A percentile compares a stretch with the other conserved stretches of the same genome.
These are phyloP conservation scores for Suillus fuscotomentosus DNA, from an alignment of 768 basidiomycete genomes.

Conservation along the genomic window DNA sequence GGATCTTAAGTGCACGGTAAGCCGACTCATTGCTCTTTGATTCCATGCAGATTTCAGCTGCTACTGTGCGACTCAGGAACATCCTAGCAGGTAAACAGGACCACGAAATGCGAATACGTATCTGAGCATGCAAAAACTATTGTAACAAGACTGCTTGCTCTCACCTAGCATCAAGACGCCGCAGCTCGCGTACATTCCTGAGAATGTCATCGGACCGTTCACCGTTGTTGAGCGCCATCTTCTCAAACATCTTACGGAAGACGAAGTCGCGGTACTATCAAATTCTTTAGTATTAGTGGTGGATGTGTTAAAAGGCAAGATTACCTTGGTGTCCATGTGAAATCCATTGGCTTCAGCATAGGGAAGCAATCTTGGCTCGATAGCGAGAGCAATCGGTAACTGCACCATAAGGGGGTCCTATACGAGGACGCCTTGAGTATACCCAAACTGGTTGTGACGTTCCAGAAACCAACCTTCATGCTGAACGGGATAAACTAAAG, in stretches of 20 bases:
- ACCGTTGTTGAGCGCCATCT: slow-evolving; percentile 45
- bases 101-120: neutral
- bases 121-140: slow-evolving; percentile 5
- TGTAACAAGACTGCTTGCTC: slow-evolving; percentile 14
- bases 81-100: slow-evolving; percentile 44
- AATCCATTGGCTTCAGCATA: slow-evolving; percentile 74
- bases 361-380: slow-evolving; percentile 74
- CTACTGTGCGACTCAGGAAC: slow-evolving; percentile 83
- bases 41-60: slow-evolving; percentile 82
- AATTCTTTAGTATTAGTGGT: slow-evolving; percentile 7
- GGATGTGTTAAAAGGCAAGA: slow-evolving; percentile 5
- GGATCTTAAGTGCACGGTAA: slow-evolving; percentile 63
- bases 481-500: slow-evolving; percentile 76
- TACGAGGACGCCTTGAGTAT: slow-evolving; percentile 9
- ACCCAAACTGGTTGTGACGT: neutral
- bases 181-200: slow-evolving; percentile 68
- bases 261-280: slow-evolving; percentile 77
- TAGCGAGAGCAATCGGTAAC: slow-evolving; percentile 72
- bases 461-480: slow-evolving; percentile 48
- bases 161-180: slow-evolving; percentile 67
- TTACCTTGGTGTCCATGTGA: slow-evolving; percentile 73
- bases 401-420: slow-evolving; percentile 79
- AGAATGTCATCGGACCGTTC: slow-evolving; percentile 61
- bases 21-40: slow-evolving; percentile 67
- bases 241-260: slow-evolving; percentile 86